Conservation (phyloP, 768 basidiomycete species). For the Tylopilus cervinicoccineus region DNA sequence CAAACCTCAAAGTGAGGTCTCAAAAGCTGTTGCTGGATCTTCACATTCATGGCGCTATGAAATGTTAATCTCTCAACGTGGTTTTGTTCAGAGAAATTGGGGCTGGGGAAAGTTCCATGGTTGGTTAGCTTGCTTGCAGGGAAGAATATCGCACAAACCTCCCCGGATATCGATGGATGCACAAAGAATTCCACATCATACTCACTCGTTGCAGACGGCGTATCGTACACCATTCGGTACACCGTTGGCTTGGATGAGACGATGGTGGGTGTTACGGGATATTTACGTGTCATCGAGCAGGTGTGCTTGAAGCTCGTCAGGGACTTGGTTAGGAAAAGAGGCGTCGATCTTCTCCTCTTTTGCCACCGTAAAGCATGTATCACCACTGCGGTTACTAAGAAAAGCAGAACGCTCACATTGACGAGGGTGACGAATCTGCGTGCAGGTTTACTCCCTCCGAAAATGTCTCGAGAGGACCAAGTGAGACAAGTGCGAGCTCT, state of each 20-base stretch:
- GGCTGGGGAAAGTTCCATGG: neutral
- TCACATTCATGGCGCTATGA: neutral
- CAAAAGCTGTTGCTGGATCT: neutral
- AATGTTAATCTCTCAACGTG: neutral
- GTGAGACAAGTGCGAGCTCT: conserved; percentile 9
- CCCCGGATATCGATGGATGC: neutral
- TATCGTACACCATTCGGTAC: neutral
- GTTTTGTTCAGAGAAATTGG: neutral
- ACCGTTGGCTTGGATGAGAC: neutral
- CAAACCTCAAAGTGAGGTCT: neutral
- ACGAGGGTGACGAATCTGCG: neutral
- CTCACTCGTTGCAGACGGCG: neutral
- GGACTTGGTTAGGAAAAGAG: neutral
- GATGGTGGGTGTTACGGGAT: neutral
- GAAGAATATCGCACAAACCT: neutral
- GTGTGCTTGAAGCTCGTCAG: neutral
- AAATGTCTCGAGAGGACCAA: neutral
- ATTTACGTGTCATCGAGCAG: neutral
- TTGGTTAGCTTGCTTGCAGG: neutral
- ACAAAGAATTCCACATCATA: neutral
- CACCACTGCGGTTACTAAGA: neutral
- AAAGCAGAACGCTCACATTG: neutral
- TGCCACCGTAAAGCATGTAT: neutral
- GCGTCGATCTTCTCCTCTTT: neutral
- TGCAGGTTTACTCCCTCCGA: conserved; percentile 2